phyloP scores from a whole-genome alignment of 1,139 yeast species.

The Blastobotrys persicus region DNA sequence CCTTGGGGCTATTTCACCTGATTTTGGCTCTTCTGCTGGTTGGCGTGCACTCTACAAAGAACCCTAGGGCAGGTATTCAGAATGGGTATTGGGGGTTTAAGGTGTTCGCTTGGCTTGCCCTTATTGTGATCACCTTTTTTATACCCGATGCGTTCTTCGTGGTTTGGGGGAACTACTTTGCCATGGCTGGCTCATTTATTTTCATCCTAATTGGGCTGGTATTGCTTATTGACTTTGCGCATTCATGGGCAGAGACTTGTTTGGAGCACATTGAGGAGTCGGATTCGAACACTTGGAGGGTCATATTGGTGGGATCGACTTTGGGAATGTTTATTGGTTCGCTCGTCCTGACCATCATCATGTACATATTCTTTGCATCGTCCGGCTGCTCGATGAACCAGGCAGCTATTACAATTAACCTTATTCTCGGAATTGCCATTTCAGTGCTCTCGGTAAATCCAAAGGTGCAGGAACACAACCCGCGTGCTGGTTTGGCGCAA shows the following conservation, averaged over 20 bases:
- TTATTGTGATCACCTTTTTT: constrained; percentile 63
- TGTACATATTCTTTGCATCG: constrained; percentile 82
- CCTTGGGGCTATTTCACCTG: constrained; percentile 78
- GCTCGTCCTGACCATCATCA: constrained; percentile 65
- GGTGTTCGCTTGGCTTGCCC: constrained; percentile 55
- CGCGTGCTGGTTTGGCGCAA: constrained; percentile 95
- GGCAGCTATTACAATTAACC: constrained; percentile 76
- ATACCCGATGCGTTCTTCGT: constrained; percentile 87
- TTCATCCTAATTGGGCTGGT: constrained; percentile 89
- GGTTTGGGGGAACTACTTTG: constrained; percentile 87
- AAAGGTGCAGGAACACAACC: constrained; percentile 83
- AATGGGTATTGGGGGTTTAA: constrained; percentile 88
- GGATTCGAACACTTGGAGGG: constrained; percentile 82
- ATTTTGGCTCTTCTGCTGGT: constrained; percentile 63
- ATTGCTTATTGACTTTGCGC: constrained; percentile 92
- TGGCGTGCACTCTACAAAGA: constrained; percentile 73
- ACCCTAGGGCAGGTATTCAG: constrained; percentile 80
- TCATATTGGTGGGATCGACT: constrained; percentile 81
- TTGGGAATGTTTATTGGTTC: constrained; percentile 76
- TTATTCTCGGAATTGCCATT: constrained; percentile 60
- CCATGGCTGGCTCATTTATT: constrained; percentile 77
- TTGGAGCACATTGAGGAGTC: constrained; percentile 84
- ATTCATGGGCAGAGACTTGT: constrained; percentile 98
- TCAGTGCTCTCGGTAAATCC: constrained; percentile 77
- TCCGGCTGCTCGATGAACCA: constrained; percentile 89